Base-by-base conservation (phyloP, 768 basidiomycete genomes). In the Mycena metata region DNA sequence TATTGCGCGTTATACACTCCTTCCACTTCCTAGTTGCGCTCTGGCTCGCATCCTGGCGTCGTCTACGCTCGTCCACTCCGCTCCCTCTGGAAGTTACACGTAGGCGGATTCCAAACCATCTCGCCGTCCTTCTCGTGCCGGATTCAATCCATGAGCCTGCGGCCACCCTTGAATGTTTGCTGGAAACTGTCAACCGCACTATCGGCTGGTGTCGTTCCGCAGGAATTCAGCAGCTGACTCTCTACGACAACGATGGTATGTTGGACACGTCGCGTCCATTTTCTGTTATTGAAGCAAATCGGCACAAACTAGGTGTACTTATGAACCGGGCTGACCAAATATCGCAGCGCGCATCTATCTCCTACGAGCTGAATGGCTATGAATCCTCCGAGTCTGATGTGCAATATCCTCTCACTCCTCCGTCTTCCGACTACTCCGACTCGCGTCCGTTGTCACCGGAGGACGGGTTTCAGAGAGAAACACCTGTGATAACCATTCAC, bases 321-420 rank as follows among this genome's bases (percentile, higher is more conserved):
- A 70, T 79, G 15, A 72, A 78, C 66, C 83, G 80, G 64, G 79
- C 81, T 11, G 79, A 83, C 60, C 75, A 77, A 35, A 84, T 88
- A 42, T 80, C 79, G 43, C 80, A 81, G 68, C 79, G 79, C 54
- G 72, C 86, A 56, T 75, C 79, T 60, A 51, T 69, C 10, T 51
- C 66, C 64, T 69, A 57, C 55, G 60, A 69, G 46, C 68, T 60
- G 23, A 61, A 66, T 35, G 70, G 70, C 10, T 72, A 75, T 46
- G 66, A 70, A 35, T 74, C 72, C 21, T 81, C 82, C 60, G 86
- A 85, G 63, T 86, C 88, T 21, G 91, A 92, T 62, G 77, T 86
- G 4, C 86, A 89, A 73, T 93, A 89, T 76, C 93, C 93, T 45
- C 81, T 88, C 49, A 94, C 93, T 0, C 93, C 93, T n/a, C 93